Base-by-base conservation (phyloP, 805 yeast species). In the Alloascoidea africana region DNA sequence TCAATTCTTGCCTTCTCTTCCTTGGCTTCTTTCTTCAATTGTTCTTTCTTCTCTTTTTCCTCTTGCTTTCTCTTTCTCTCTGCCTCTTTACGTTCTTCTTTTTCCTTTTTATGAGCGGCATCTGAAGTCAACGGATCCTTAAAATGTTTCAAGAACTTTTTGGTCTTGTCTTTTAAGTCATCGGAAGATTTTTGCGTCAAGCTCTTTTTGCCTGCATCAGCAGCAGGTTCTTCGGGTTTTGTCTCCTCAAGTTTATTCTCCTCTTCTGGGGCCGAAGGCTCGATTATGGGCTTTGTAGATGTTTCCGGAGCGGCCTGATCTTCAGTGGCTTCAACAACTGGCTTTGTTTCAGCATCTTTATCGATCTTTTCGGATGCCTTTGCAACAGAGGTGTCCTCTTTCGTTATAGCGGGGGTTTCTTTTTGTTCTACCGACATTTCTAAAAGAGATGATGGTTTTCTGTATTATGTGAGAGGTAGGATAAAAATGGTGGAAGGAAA, bases 181-280 rank as follows among this genome's bases (percentile, higher is more conserved):
- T 17, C 11, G 30, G 11, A 11, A 11, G 30, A 11, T 14, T 32
- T 14, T 32, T 17, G 17, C 8, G 8, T 32, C 15, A 11, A 13
- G 34, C 17, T 13, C 8, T 8, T 32, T 32, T 32, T 6, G 14
- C 34, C 34, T 14, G 6, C 30, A 11, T 23, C 15, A 11, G 30
- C 30, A 11, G 11, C 30, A 23, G n/a, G 11, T 23, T 23, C 30
- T 23, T 11, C 30, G 11, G 30, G 13, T 11, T 23, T 11, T 23
- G 11, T 11, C 30, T 11, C 30, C 30, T 23, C 30, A 23, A 23
- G 30, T 23, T 23, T 23, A 11, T 23, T n/a, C 34, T 32, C 15
- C n/a, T 32, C 34, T 6, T 8, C 11, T 17, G 17, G 34, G 16
- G 34, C 34, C n/a, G 13, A 13, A 32, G 34, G n/a, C n/a, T n/a